Base-by-base conservation (phyloP, 108 stramenopile genomes). In the Stephanodiscus triporus region DNA sequence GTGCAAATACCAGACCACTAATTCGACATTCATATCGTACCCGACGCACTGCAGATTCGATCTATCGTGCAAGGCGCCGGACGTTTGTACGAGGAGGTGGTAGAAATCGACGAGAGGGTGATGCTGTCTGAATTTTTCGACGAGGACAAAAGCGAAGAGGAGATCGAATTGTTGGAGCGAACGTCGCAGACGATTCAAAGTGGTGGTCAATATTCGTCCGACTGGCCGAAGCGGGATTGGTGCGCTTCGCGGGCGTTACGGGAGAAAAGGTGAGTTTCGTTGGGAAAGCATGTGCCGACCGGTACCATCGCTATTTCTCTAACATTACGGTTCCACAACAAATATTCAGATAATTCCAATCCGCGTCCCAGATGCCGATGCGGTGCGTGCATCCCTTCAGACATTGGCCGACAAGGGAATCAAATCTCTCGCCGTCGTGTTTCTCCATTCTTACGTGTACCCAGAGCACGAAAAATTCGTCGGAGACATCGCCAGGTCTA, bases 71-170 rank as follows among this genome's bases (percentile, higher is more conserved):
- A 54, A 56, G 53, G 83, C 80, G 10, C 96, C 95, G n/a, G 87
- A 84, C 22, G 73, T 93, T 81, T 98, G 70, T 98, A 98, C 75
- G 89, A 95, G 63, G 29, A 63, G n/a, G 96, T 97, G n/a, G 85
- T 96, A 22, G 97, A 97, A 77, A 85, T 98, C 17, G 93, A 97
- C 8, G 99, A 99, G 68, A 86, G 97, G 17, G 89, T 99, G 17
- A 84, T 97, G 66, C 73, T 98, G 42, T 60, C 73, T 30, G 66
- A 86, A 50, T 90, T 88, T 68, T 73, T 50, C 23, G 78, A 88
- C 47, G 87, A 91, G 70, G 67, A 73, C 8, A 68, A 80, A n/a
- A 73, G 32, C 54, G 16, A 51, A 5, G 73, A 55, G 16, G 48
- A 50, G 27, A 80, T 77, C 61, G 58, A 38, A 32, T 11, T 23